A percentile compares a stretch with the other conserved stretches of the same genome.
These are phyloP conservation scores for Fraxinus sp. DNA, from an alignment of 305 asterid genomes.

Conservation along the genomic window DNA sequence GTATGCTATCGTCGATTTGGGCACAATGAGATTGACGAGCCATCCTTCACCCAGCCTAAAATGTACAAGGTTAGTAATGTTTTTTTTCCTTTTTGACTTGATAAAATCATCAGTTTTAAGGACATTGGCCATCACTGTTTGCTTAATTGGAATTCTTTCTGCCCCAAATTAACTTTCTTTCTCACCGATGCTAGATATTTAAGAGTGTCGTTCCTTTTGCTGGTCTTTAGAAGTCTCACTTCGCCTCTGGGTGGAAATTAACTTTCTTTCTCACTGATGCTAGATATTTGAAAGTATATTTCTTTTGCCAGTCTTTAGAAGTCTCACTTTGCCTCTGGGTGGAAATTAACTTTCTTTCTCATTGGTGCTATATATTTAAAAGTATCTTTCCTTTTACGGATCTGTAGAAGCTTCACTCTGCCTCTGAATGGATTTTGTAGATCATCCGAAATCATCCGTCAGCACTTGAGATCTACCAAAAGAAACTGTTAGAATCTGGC, in stretches of 20 bases:
- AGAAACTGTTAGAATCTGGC: conserved; percentile 71
- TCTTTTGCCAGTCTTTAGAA: background rate
- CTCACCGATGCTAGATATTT: background rate
- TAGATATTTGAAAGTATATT: background rate
- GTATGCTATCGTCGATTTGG: conserved; percentile 94
- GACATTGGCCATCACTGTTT: background rate
- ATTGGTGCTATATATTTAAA: background rate
- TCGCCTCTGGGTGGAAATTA: background rate
- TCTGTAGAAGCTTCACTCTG: conserved; percentile 22
- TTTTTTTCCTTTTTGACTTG: conserved; percentile 3
- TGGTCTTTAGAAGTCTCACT: conserved; percentile 19
- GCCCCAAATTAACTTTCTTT: background rate
- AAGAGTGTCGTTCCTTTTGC: background rate
- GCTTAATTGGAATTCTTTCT: background rate
- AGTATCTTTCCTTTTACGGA: background rate
- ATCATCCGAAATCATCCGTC: conserved; percentile 83
- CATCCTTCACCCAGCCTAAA: conserved; percentile 91
- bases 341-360: background rate
- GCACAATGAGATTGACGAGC: conserved; percentile 94
- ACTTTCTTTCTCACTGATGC: background rate
- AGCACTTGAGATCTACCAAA: conserved; percentile 74
- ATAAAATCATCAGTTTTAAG: background rate
- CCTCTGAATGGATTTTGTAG: conserved; percentile 43
- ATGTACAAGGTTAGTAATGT: conserved; percentile 69
- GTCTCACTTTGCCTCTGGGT: background rate